Evolutionary conservation across 2,329 filamentous ascomycete genomes (phyloP), one percentile per base, ranked within the genome.

Genomic region (Monosporascus sp.): DNA sequence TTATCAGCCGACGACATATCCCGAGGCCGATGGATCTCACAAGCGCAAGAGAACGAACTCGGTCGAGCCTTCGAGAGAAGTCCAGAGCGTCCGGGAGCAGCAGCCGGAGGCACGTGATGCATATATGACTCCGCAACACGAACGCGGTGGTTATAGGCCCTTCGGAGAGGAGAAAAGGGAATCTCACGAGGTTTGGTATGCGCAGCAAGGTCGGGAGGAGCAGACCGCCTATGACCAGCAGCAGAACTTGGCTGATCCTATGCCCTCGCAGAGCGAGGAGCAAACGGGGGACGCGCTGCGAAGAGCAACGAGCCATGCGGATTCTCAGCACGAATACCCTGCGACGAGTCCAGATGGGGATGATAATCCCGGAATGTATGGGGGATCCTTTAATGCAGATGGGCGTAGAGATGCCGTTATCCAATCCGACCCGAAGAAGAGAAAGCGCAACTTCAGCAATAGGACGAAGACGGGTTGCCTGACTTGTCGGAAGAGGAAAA

Each of bases 391-490:
- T 60, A 75, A 72, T 2, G 69, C 76, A 44, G 75, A 77, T 56
- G 72, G 76, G 56, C 74, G 76, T 53, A 64, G 64, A 24, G 77
- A 79, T 48, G 71, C 73, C 0, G 63, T 77, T 31, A 70, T 83
- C 37, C 81, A 84, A 63, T 79, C 80, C 5, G 83, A 86, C 60
- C 76, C 81, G 4, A 88, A 88, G 70, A 88, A 87, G 69, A 75
- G 86, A 48, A 90, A 90, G 71, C 80, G 87, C 40, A 90, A 90
- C 66, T 97, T 97, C 66, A 96, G 91, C 74, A 96, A 97, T 71
- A 83, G 93, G 55, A 97, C 93, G 20, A 97, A 97, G 74, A 97
- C 92, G 9, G 91, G 92, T 34, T 97, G 93, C 70, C 84, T 96
- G 72, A 97, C 93, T 6, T 97, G 93, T 69, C 82, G 93, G 56